Percentiles rank a stretch among this genome's conserved stretches.
phyloP scores from a whole-genome alignment of 371 early-diverging fungal genomes.

The Lichtheimia corymbifera region DNA sequence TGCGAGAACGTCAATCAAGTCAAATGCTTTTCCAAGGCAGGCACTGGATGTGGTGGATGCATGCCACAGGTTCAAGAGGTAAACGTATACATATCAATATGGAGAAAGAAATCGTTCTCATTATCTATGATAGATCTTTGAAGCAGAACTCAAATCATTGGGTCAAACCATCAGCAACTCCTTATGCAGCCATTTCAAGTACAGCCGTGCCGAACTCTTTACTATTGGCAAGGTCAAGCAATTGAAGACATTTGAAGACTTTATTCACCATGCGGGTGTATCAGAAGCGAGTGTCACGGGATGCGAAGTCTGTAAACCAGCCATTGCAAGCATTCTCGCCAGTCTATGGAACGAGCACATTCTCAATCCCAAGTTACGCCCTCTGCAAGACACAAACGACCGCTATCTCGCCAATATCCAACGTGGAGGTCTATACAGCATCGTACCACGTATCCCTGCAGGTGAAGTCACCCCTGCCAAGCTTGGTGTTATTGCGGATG shows the following conservation, averaged over 20 bases:
- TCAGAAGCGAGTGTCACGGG: constrained; percentile 32
- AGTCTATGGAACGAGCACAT: constrained; percentile 67
- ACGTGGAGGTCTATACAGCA: constrained; percentile 69
- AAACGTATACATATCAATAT: neutral
- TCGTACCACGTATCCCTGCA: constrained; percentile 68
- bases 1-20: constrained; percentile 57
- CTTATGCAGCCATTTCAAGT: constrained; percentile 64
- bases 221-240: constrained; percentile 64
- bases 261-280: constrained; percentile 47
- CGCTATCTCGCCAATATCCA: constrained; percentile 74
- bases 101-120: too few relatives aligned
- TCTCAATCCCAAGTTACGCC: constrained; percentile 41
- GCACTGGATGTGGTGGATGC: constrained; percentile 68
- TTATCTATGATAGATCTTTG: constrained; percentile 42
- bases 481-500: constrained; percentile 55
- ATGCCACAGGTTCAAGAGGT: constrained; percentile 50
- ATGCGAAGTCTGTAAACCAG: constrained; percentile 69
- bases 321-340: constrained; percentile 68
- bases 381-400: constrained; percentile 73
- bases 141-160: constrained; percentile 56
- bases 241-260: constrained; percentile 50
- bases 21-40: constrained; percentile 60
- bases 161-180: constrained; percentile 55
- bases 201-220: constrained; percentile 62
- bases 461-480: constrained; percentile 73